Base-by-base conservation (phyloP, 345 rosid genomes). In the Hirschfeldia incana region DNA sequence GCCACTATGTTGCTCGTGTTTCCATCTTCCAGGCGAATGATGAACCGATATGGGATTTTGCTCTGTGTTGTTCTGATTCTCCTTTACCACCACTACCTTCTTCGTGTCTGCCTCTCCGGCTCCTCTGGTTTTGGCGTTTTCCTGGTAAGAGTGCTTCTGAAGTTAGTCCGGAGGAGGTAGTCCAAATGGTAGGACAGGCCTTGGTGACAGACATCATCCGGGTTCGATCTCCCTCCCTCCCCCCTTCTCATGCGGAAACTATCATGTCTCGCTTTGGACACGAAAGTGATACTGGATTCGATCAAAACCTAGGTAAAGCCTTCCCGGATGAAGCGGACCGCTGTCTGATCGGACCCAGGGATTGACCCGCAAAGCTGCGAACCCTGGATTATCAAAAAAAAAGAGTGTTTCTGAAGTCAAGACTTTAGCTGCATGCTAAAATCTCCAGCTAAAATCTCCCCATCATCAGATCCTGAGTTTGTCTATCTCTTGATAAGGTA, bases 381-480 rank as follows among this genome's bases (percentile, higher is more conserved):
- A 21, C 21, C 21, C 21, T 21, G 21, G 1, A 21, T 21, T 21
- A 21, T 21, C 0, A 21, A 21, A 21, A 21, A 21, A 21, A 21
- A 21, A 21, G 21, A 91, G 86, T 69, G 86, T 81, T 72, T 90
- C 94, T 61, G 91, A 88, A 70, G 97, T 87, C 91, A 91, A 83
- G 15, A 94, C 98, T 76, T 91, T 87, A 39, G 97, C 97, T 15
- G 98, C 94, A 32, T 95, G 98, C 82, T 91, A 83, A 81, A 94
- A 94, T 36, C 97, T 86, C 63, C 85, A n/a, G 98, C 82, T 91
- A 83, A 81, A 94, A 94, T 36, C 97, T 86, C 63, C 85, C 90
- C 89, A 94, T 92, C 97, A 94, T 91, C 78, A 92, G 84, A 80
- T 92, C 92, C 32, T 84, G 85, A 74, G 90, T 83, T 61, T 81